phyloP scores from a whole-genome alignment of 805 yeast species.

The Spathaspora gorwiae region DNA sequence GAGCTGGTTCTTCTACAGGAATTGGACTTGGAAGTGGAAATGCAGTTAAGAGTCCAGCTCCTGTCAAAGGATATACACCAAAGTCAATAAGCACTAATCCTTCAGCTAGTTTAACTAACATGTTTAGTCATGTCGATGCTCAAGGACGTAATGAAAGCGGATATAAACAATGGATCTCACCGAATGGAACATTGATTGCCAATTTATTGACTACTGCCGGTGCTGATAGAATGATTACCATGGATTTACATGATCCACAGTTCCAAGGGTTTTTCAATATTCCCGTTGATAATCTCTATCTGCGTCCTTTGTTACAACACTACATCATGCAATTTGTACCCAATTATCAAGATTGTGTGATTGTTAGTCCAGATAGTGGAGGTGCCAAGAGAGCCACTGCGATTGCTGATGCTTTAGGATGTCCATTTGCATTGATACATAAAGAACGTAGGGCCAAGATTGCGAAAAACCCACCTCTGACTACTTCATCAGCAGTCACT shows the following conservation, averaged over 20 bases:
- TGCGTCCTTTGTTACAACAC: constrained; percentile 81
- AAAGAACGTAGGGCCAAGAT: constrained; percentile 72
- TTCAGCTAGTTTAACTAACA: constrained; percentile 29
- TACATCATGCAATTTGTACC: constrained; percentile 77
- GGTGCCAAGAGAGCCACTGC: constrained; percentile 97
- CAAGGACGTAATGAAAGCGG: constrained; percentile 53
- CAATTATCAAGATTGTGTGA: constrained; percentile 75
- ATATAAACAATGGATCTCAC: constrained; percentile 93
- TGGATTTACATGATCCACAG: constrained; percentile 98
- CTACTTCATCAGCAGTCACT: constrained; percentile 9
- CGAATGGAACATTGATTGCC: constrained; percentile 89
- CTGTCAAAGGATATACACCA: constrained; percentile 10
- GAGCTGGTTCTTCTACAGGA: neutral
- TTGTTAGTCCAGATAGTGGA: constrained; percentile 98
- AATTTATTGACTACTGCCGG: constrained; percentile 86
- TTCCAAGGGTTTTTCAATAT: constrained; percentile 96
- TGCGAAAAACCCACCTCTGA: constrained; percentile 28
- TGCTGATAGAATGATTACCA: constrained; percentile 92
- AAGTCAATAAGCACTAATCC: constrained; percentile 26
- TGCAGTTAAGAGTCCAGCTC: constrained; percentile 6
- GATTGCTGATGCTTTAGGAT: constrained; percentile 82
- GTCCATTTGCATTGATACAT: constrained; percentile 91
- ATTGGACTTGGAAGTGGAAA: neutral
- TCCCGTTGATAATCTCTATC: constrained; percentile 91
- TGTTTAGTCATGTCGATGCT: constrained; percentile 29